Evolutionary conservation across 805 yeast species (phyloP), one percentile per base, ranked within the genome.

Genomic region (Saturnispora dispora): DNA sequence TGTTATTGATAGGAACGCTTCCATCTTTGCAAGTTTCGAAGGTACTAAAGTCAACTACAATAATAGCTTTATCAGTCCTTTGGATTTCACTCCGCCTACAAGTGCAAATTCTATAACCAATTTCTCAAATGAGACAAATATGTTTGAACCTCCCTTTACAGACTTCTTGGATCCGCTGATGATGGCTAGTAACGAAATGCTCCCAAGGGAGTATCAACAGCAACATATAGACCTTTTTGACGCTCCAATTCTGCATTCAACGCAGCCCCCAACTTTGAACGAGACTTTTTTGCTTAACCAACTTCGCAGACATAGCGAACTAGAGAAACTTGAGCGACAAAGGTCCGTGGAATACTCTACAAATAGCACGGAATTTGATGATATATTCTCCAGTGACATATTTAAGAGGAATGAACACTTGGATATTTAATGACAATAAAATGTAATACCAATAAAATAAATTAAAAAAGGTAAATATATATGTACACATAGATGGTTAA

Each of bases 251-350:
- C 30, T 10, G 9, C 22, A 15, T 17, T 10, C 28, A 7, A 32
- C 39, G 7, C 18, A 9, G 8, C 18, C 37, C 3, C 51, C 46
- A 7, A 11, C 35, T n/a, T 8, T 48, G 27, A 40, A 43, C 18
- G 51, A 48, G n/a, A 28, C 15, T 4, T 48, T 41, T 41, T 20
- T 48, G 17, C 17, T 48, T 4, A 33, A 25, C 20, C 51, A 48
- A 23, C 32, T 48, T 10, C 37, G 51, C 10, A 40, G 39, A 22
- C 51, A 48, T 4, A 17, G 35, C 11, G 23, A 20, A 23, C 35
- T 48, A 18, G 41, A 37, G 22, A 20, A 37, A 37, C 25, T 37
- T 17, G 41, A 37, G 23, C 41, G 20, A n/a, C 41, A 18, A 18
- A 37, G 41, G 17, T 37, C 41, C 8, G 22, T n/a, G 22, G 41